phyloP scores from a whole-genome alignment of 2,329 filamentous ascomycete genomes.

The Rhinocladiella similis region DNA sequence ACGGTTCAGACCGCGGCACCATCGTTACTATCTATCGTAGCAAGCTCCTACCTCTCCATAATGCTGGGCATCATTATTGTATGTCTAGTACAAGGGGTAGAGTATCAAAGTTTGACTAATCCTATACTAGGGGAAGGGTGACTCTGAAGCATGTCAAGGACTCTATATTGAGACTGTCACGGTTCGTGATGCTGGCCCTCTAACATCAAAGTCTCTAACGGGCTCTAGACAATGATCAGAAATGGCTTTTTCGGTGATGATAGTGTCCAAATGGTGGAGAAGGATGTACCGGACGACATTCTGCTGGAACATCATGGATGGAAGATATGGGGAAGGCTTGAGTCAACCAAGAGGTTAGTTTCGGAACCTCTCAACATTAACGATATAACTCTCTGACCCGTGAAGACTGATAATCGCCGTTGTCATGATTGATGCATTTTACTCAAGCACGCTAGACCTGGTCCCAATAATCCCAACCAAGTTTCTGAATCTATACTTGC shows the following conservation, averaged over 20 bases:
- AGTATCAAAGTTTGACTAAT: not conserved
- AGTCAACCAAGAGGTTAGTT: not conserved
- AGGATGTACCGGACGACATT: not conserved
- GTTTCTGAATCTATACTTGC: not conserved
- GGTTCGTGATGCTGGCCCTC: not conserved
- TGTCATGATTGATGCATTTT: conserved; percentile 1
- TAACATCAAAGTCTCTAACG: not conserved
- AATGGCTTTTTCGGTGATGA: conserved; percentile 2
- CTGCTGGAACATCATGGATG: not conserved
- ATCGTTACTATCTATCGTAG: not conserved
- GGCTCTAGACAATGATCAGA: not conserved
- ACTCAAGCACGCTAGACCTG: not conserved
- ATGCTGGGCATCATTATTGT: not conserved
- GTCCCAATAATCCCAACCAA: not conserved
- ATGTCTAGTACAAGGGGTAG: not conserved
- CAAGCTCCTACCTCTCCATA: not conserved
- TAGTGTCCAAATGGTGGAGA: not conserved
- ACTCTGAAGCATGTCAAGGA: not conserved
- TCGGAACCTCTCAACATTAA: not conserved
- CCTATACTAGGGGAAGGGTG: not conserved
- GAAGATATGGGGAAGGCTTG: not conserved
- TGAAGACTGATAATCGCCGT: not conserved
- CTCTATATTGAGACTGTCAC: not conserved
- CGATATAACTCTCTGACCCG: not conserved
- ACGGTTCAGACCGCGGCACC: not conserved